phyloP scores from a whole-genome alignment of 2,329 filamentous ascomycete species.

The Aspergillus fumigatus region DNA sequence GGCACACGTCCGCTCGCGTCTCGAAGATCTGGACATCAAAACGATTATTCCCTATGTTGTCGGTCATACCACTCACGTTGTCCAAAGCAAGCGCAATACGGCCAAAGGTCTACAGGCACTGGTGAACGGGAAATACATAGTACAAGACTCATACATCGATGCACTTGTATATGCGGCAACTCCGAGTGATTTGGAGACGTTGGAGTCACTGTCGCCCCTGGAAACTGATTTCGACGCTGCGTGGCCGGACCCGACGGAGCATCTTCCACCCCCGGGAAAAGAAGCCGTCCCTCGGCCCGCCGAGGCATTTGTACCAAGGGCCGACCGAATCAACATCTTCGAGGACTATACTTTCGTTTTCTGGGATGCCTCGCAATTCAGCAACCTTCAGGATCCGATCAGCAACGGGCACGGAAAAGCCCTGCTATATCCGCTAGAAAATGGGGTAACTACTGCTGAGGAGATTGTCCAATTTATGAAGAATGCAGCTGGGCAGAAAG shows the following conservation, averaged over 20 bases:
- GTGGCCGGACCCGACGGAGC: constrained; percentile 72
- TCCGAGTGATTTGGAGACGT: constrained; percentile 46
- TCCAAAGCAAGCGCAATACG: constrained; percentile 85
- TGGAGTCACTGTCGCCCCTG: constrained; percentile 53
- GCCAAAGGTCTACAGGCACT: constrained; percentile 81
- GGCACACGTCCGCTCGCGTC: constrained; percentile 55
- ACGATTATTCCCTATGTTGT: constrained; percentile 67
- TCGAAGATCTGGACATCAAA: constrained; percentile 89
- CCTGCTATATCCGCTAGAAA: constrained; percentile 58
- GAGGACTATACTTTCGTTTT: constrained; percentile 87
- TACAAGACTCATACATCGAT: constrained; percentile 68
- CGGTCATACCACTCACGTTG: constrained; percentile 74
- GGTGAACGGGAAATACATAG: constrained; percentile 73
- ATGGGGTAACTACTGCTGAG: constrained; percentile 62
- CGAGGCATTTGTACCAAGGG: constrained; percentile 68
- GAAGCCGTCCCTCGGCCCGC: constrained; percentile 67
- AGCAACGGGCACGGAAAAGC: constrained; percentile 80
- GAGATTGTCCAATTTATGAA: constrained; percentile 77
- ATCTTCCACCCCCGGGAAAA: constrained; percentile 68
- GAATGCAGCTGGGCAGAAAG: constrained; percentile 68
- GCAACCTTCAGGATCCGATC: constrained; percentile 69
- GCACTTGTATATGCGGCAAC: constrained; percentile 61
- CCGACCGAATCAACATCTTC: constrained; percentile 66
- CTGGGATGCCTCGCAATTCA: constrained; percentile 69
- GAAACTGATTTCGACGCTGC: constrained; percentile 73